Evolutionary conservation across 495 filamentous ascomycete genomes (phyloP).

Genomic region (Lasiosphaeriaceae sp.): DNA sequence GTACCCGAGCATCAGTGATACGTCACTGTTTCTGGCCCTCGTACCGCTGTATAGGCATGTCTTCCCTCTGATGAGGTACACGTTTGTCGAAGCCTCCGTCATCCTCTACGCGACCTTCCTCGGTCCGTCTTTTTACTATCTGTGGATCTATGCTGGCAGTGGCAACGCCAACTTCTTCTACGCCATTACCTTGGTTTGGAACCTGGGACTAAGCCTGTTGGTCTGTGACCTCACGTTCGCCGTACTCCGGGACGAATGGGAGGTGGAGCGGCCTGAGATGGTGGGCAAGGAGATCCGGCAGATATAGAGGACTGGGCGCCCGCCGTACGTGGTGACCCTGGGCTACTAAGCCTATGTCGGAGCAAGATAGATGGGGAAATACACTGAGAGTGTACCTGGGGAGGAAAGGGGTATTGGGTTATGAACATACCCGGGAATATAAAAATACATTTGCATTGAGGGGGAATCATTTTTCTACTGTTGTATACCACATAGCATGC

Average conservation of each 20-base stretch:
- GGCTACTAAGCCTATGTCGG: no score
- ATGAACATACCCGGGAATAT: not conserved
- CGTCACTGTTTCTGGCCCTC: constrained; percentile 74
- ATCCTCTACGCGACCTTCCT: constrained; percentile 84
- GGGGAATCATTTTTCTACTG: not conserved
- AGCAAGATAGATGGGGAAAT: no score
- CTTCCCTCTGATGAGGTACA: constrained; percentile 94
- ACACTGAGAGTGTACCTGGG: no score
- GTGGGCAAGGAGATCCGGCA: constrained; percentile 80
- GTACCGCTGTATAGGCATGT: constrained; percentile 87
- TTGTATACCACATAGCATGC: not conserved
- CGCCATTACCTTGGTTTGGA: constrained; percentile 97
- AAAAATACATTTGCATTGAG: not conserved
- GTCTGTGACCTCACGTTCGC: constrained; percentile 84
- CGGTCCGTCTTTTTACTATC: constrained; percentile 91
- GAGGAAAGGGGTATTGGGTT: not conserved
- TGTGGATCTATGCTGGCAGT: constrained; percentile 97
- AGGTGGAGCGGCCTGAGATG: constrained; percentile 85
- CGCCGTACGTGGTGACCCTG: no score
- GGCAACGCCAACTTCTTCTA: constrained; percentile 99
- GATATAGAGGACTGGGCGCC: no score
- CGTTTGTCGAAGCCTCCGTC: constrained; percentile 76
- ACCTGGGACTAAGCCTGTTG: constrained; percentile 72
- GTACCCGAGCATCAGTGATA: constrained; percentile 88
- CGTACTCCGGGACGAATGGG: constrained; percentile 88